These are phyloP conservation scores for Fraxinus excelsior DNA, from an alignment of 257 asterid genomes.

Conservation along the genomic window DNA sequence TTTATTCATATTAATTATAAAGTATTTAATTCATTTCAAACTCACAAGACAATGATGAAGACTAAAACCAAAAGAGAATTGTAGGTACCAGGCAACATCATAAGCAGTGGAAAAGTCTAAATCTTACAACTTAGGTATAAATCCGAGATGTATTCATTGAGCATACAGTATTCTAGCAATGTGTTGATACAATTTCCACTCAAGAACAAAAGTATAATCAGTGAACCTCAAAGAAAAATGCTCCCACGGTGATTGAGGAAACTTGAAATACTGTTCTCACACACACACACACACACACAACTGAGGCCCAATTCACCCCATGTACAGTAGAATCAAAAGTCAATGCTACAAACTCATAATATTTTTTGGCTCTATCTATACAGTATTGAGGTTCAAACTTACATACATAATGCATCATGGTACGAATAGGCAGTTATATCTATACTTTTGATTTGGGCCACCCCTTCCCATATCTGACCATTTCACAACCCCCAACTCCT, in stretches of 20 bases:
- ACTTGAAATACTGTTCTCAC: not conserved
- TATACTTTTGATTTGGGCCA: not conserved
- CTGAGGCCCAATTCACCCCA: not conserved
- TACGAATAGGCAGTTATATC: not conserved
- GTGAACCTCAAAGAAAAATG: not conserved
- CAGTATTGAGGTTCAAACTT: not conserved
- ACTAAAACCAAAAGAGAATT: slow-evolving; percentile 1
- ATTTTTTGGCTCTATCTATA: not conserved
- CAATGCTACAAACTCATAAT: not conserved
- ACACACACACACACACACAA: too few species aligned
- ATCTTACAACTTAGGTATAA: not conserved
- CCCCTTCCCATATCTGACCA: not conserved
- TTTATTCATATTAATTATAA: not conserved
- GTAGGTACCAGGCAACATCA: not conserved
- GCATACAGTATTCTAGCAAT: not conserved
- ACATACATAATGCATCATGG: not conserved
- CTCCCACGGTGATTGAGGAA: not conserved
- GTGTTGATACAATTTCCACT: not conserved
- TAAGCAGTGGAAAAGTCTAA: not conserved
- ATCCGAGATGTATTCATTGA: not conserved
- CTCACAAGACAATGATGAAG: not conserved
- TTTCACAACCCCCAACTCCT: not conserved
- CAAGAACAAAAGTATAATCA: not conserved
- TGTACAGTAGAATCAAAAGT: not conserved
- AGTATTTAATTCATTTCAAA: slow-evolving; percentile 4